Base-by-base conservation (phyloP, 257 asterid species). In the Nicotiana tabacum region DNA sequence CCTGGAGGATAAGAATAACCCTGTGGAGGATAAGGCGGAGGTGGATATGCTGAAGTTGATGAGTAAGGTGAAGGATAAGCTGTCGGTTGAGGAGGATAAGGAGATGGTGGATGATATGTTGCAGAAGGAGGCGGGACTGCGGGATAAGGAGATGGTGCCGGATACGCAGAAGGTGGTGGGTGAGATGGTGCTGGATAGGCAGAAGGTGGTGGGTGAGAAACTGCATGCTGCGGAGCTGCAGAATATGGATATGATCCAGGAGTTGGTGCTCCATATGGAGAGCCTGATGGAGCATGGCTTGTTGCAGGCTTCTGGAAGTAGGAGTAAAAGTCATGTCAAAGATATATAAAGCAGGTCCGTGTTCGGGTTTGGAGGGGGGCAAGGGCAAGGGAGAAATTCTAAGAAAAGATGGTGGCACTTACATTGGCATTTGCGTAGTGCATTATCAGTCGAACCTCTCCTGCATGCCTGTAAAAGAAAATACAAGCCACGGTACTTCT, bases 391-490 rank as follows among this genome's bases (percentile, higher is more conserved):
- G 11, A 43, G 79, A 27, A 27, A 51, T 24, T 46, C 24, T 24
- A 72, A 76, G 64, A 51, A 4, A 74, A 51, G 16, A 27, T 7
- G 4, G 9, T 43, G 55, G 53, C 18, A 83, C 94, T 90, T 88
- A 90, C 98, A 76, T 78, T 88, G 87, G 93, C 93, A 83, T 89
- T 90, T 51, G 97, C 80, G 83, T 89, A 92, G 90, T 96, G 97
- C 95, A 96, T 88, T 85, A 96, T 94, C 80, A 96, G 67, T 72
- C 97, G 91, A 77, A 96, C 90, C 89, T 94, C 97, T 79, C 99
- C 99, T 16, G 97, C 97, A 86, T 91, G 84, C 90, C 99, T 96
- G 88, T 46, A 76, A 51, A 74, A 15, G 46, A 81, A 65, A 77
- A 82, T 30, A 24, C 27, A 39, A 11, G 21, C 61, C 37, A 48